phyloP scores from a whole-genome alignment of 1,139 yeast species.

The Ashbya aceris region DNA sequence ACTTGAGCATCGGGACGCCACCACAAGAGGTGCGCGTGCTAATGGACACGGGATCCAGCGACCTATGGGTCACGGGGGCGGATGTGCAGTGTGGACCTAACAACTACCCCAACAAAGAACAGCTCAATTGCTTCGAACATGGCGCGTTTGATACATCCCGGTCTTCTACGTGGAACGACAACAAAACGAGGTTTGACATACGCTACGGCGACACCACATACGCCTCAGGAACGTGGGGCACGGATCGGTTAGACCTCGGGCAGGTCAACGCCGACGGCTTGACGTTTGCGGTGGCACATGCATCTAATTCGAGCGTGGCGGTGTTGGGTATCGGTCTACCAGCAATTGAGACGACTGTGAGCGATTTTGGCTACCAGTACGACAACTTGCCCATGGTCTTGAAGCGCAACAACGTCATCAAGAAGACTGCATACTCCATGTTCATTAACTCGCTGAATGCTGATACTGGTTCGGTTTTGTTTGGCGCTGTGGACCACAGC shows the following conservation, averaged over 20 bases:
- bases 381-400: constrained; percentile 49
- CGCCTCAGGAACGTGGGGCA: constrained; percentile 53
- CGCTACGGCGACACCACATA: constrained; percentile 50
- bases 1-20: constrained; percentile 43
- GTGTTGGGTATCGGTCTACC: constrained; percentile 52
- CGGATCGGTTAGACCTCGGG: constrained; percentile 35
- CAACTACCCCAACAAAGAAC: not conserved
- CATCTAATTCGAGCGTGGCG: constrained; percentile 42
- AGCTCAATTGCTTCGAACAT: constrained; percentile 10
- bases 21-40: constrained; percentile 43
- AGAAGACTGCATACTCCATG: constrained; percentile 46
- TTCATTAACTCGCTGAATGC: constrained; percentile 37
- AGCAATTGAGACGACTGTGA: constrained; percentile 37
- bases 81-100: constrained; percentile 23
- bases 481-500: constrained; percentile 51
- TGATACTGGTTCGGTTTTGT: constrained; percentile 39
- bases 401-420: constrained; percentile 44
- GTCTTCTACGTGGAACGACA: constrained; percentile 37
- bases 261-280: constrained; percentile 33
- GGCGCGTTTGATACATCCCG: constrained; percentile 41
- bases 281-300: constrained; percentile 47
- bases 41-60: constrained; percentile 67
- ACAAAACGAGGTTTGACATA: constrained; percentile 39
- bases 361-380: constrained; percentile 12
- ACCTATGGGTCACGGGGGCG: constrained; percentile 46